Evolutionary conservation across 805 yeast species (phyloP), one percentile per base, ranked within the genome.

Genomic region (Cyberlindnera euphorbiiphila): DNA sequence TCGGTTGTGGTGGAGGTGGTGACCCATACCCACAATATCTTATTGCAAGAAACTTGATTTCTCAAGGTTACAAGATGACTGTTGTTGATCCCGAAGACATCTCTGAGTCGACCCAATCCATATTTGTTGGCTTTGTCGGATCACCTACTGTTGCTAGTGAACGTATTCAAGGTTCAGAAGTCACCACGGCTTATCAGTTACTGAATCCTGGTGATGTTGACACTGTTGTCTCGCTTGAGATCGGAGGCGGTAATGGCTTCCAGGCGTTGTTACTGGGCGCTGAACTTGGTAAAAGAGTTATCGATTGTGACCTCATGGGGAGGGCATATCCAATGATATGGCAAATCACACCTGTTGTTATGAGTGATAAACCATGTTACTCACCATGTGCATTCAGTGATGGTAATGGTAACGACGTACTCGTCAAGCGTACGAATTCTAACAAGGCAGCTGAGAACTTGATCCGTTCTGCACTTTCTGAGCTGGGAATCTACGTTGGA

Each of bases 1-100:
- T 71, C 4, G 77, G 76, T 3, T 66, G 72, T 53, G 77, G 76
- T 4, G 77, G 77, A 12, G 77, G 77, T 16, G 76, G 77, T 22
- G 63, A 61, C 37, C 76, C 77, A 15, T 68, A 70, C 46, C 56
- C 72, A 4, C 53, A 49, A n/a, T 67, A 48, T 38, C 53, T 71
- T 27, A 65, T 62, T 24, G 48, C 60, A 0, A 52, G 63, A 21
- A 62, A 64, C 33, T 38, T 57, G 34, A 32, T 71, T 13, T 41
- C 61, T 21, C 37, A 49, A 5, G 76, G 75, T 4, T 60, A 51
- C 15, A 37, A 40, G 3, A 56, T 69, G 20, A 54, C 35, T 16
- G 69, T 71, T 3, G 55, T 71, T 25, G 67, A 66, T 44, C 43
- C 42, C 5, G 49, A 39, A n/a, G 36, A 30, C 13, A 36, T 29